Conservation (phyloP, 208 protist genomes). For the Trypanosoma cruzi region DNA sequence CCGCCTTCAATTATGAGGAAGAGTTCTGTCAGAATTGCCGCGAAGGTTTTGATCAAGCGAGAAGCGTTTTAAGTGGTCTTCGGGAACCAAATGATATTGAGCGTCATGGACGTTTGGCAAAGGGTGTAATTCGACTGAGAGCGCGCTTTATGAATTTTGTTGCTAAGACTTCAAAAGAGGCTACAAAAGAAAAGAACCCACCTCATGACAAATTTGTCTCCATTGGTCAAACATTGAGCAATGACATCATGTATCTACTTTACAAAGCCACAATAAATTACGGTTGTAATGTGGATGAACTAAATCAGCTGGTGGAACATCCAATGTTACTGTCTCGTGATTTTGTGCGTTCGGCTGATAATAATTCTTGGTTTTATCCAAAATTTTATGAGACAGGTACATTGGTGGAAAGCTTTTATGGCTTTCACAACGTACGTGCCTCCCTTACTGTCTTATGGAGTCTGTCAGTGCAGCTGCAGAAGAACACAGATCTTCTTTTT, state of each 20-base stretch:
- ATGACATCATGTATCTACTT: slow-evolving; percentile 52
- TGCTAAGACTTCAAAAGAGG: slow-evolving; percentile 54
- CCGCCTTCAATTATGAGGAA: slow-evolving; percentile 55
- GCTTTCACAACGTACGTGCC: slow-evolving; percentile 44
- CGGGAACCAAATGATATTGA: slow-evolving; percentile 44
- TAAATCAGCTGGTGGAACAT: slow-evolving; percentile 52
- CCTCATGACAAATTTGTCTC: slow-evolving; percentile 32
- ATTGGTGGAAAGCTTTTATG: slow-evolving; percentile 52
- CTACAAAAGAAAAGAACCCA: slow-evolving; percentile 27
- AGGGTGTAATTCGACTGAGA: slow-evolving; percentile 39
- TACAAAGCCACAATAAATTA: slow-evolving; percentile 25
- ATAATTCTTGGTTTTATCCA: slow-evolving; percentile 78
- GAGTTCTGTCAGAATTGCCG: slow-evolving; percentile 55
- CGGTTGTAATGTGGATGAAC: slow-evolving; percentile 32
- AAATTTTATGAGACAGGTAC: slow-evolving; percentile 45
- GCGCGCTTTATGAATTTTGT: slow-evolving; percentile 54
- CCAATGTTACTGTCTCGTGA: slow-evolving; percentile 44
- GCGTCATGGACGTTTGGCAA: slow-evolving; percentile 41
- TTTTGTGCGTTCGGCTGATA: slow-evolving; percentile 35
- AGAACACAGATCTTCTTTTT: slow-evolving; percentile 37
- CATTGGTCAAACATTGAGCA: slow-evolving; percentile 22
- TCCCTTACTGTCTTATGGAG: slow-evolving; percentile 76
- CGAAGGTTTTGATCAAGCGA: slow-evolving; percentile 57
- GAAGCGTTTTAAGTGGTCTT: slow-evolving; percentile 49
- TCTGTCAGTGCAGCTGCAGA: slow-evolving; percentile 68